Conservation (phyloP, 2,329 filamentous ascomycete species). For the Blumeriella jaapii region DNA sequence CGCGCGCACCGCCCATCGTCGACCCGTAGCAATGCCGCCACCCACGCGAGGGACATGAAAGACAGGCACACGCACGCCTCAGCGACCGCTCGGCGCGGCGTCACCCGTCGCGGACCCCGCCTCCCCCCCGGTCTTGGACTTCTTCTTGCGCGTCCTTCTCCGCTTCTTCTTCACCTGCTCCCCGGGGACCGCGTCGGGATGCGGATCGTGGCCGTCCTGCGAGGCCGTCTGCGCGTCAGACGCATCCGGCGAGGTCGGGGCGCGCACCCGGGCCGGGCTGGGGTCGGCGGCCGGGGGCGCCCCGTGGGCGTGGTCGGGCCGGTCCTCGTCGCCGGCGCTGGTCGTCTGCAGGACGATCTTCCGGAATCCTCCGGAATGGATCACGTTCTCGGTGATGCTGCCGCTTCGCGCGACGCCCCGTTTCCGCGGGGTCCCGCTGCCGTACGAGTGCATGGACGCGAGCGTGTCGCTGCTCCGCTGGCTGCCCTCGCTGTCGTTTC, state of each 20-base stretch:
- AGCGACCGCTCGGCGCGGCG: neutral
- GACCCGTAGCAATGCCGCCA: no score
- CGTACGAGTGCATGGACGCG: slow-evolving; percentile 21
- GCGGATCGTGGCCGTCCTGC: slow-evolving; percentile 4
- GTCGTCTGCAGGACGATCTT: slow-evolving; percentile 67
- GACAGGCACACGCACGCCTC: slow-evolving; percentile 2
- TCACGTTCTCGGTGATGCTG: slow-evolving; percentile 68
- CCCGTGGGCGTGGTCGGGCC: no score
- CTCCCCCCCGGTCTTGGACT: slow-evolving; percentile 12
- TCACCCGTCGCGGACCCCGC: slow-evolving; percentile 11
- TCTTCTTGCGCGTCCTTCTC: slow-evolving; percentile 22
- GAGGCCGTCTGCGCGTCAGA: slow-evolving; percentile 2
- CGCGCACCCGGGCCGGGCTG: neutral
- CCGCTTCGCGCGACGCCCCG: slow-evolving; percentile 52
- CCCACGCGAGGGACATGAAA: no score
- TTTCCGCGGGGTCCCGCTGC: slow-evolving; percentile 28
- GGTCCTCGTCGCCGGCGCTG: slow-evolving; percentile 17
- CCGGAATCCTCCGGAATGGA: slow-evolving; percentile 61
- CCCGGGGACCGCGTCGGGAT: slow-evolving; percentile 6
- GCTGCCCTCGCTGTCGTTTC: slow-evolving; percentile 16
- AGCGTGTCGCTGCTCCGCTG: slow-evolving; percentile 23
- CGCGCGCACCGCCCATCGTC: no score
- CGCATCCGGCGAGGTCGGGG: slow-evolving; percentile 1
- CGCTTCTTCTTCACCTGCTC: slow-evolving; percentile 22
- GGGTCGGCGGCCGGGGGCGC: slow-evolving; percentile 16